Evolutionary conservation across 1,284 basidiomycete species (phyloP).

Genomic region (Ustilago curta): DNA sequence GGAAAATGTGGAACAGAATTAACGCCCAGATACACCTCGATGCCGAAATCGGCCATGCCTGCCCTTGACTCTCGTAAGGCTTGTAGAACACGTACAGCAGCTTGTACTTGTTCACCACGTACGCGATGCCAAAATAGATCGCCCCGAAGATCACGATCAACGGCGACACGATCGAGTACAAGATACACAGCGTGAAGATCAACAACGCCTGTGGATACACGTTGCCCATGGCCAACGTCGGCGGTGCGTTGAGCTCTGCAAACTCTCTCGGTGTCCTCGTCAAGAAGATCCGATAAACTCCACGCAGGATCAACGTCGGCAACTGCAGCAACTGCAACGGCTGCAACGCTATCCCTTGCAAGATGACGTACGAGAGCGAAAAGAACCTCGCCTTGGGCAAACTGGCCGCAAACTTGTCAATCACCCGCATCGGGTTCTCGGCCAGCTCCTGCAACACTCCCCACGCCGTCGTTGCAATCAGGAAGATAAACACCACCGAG

Average conservation of each 20-base stretch:
- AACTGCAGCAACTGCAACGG: conserved; percentile 81
- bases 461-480: conserved; percentile 89
- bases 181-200: conserved; percentile 91
- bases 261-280: conserved; percentile 76
- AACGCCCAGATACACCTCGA: conserved; percentile 67
- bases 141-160: conserved; percentile 93
- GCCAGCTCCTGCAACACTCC: conserved; percentile 73
- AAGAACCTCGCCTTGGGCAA: conserved; percentile 77
- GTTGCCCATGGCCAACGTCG: conserved; percentile 78
- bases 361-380: conserved; percentile 93
- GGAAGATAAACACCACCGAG: conserved; percentile 95
- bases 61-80: conserved; percentile 90
- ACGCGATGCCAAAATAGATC: conserved; percentile 91
- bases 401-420: conserved; percentile 64
- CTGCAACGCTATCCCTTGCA: conserved; percentile 93
- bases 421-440: conserved; percentile 62
- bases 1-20: conserved; percentile 66
- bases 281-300: conserved; percentile 49
- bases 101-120: conserved; percentile 90
- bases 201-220: conserved; percentile 95
- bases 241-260: conserved; percentile 95
- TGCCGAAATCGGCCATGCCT: conserved; percentile 82
- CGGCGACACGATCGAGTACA: conserved; percentile 95
- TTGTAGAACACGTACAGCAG: conserved; percentile 93
- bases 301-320: conserved; percentile 57